phyloP scores from a whole-genome alignment of 352 stramenopile species.

The Phytophthora sojae region DNA sequence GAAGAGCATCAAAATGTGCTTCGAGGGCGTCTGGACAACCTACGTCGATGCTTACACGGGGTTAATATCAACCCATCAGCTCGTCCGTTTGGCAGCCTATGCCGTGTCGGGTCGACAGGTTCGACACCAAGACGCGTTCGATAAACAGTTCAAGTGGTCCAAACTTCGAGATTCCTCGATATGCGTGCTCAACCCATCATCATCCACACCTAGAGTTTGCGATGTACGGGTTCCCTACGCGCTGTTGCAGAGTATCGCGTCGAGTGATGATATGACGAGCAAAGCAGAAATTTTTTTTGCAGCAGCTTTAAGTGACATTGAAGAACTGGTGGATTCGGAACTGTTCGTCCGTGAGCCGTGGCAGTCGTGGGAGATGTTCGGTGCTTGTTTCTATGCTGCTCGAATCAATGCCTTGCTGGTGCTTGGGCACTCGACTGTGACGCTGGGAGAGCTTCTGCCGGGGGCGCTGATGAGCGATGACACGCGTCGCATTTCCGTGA shows the following conservation, averaged over 20 bases:
- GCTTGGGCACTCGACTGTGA: background rate
- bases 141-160: background rate
- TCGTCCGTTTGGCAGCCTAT: background rate
- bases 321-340: no score
- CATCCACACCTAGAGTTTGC: background rate
- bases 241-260: background rate
- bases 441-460: no score
- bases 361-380: background rate
- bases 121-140: background rate
- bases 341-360: background rate
- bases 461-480: no score
- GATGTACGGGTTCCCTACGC: background rate
- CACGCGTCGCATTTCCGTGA: no score
- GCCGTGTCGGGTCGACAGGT: background rate
- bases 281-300: no score
- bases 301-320: no score
- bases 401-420: background rate
- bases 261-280: no score
- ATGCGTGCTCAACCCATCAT: background rate
- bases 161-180: background rate
- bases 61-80: background rate
- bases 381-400: background rate
- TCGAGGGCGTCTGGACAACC: constrained; percentile 1
- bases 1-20: constrained; percentile 8
- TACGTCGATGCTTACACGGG: constrained; percentile 4